A percentile compares a stretch with the other conserved stretches of the same genome.
These are phyloP conservation scores for Psilocybe cyanescens DNA, from an alignment of 768 basidiomycete species.

Conservation along the genomic window DNA sequence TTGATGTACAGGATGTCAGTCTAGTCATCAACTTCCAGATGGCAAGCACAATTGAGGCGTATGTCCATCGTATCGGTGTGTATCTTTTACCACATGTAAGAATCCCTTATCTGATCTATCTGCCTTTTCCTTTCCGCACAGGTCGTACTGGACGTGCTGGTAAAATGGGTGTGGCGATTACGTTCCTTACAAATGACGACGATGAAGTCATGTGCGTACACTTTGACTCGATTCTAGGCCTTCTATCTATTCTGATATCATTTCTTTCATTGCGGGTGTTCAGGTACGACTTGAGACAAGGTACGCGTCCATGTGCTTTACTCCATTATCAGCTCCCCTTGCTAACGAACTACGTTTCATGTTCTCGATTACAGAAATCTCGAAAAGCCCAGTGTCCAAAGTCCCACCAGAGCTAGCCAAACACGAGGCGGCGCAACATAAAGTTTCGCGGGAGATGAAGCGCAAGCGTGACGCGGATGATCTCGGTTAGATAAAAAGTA, in stretches of 20 bases:
- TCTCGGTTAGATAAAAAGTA: constrained; percentile 41
- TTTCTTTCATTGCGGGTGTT: constrained; percentile 16
- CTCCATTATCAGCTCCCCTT: not conserved
- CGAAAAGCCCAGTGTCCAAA: constrained; percentile 92
- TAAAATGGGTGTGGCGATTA: constrained; percentile 91
- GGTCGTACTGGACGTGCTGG: constrained; percentile 98
- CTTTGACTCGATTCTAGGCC: constrained; percentile 16
- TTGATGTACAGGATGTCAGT: constrained; percentile 96
- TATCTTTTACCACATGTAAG: not conserved
- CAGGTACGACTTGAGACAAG: constrained; percentile 96
- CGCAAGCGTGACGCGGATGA: constrained; percentile 88
- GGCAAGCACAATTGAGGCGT: constrained; percentile 94
- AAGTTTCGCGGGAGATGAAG: constrained; percentile 94
- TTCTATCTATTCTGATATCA: not conserved
- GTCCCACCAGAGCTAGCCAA: constrained; percentile 86
- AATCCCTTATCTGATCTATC: not conserved
- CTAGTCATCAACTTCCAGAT: constrained; percentile 98
- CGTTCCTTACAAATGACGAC: constrained; percentile 95
- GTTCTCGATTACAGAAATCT: constrained; percentile 65
- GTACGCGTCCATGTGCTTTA: constrained; percentile 38
- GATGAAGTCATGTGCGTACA: constrained; percentile 91
- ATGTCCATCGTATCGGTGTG: constrained; percentile 96
- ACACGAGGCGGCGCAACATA: constrained; percentile 91
- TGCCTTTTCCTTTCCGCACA: constrained; percentile 28
- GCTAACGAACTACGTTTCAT: constrained; percentile 5